Evolutionary conservation across 495 filamentous ascomycete species (phyloP), one percentile per base, ranked within the genome.

Genomic region (Diplogelasinospora grovesii): DNA sequence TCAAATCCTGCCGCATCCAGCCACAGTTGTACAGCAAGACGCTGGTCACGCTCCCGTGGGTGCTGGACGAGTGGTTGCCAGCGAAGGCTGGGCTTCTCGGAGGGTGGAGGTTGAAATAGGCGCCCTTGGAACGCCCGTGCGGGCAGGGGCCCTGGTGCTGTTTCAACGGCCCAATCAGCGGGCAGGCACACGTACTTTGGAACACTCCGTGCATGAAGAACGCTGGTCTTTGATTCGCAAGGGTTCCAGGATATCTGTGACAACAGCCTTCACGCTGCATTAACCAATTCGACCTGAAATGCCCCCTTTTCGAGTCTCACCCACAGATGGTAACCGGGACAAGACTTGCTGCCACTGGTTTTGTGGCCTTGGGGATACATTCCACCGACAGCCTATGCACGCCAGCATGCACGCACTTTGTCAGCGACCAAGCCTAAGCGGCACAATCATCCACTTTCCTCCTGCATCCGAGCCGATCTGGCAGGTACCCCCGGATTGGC

Each of bases 71-170:
- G 9, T 33, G 30, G 30, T 18, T 33, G n/a, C n/a, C 6, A 23
- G 16, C 7, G 26, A 41, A 14, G n/a, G 18, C 10, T n/a, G 18
- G 16, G 6, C 14, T 16, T 6, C 2, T 9, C 13, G 3, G 36
- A 14, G 36, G 14, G 14, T 8, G 15, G 40, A 47, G 40, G 43
- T 52, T 41, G 39, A 54, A 54, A 56, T 70, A 69, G 52, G 58
- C 66, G 66, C 68, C 66, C 59, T n/a, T 67, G 59, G 56, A 62
- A 66, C 59, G 54, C 59, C 55, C 38, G 53, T 62, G 53, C 54
- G 49, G 60, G 51, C 52, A 40, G 53, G 48, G 49, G 56, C 53
- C 42, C 39, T 41, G 44, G 38, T 47, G 36, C 53, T 54, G 56
- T 55, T 37, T 25, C 25, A 33, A 34, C 49, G 37, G 35, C 24